Base-by-base conservation (phyloP, 306 rosid species). In the Sesbania bispinosa region DNA sequence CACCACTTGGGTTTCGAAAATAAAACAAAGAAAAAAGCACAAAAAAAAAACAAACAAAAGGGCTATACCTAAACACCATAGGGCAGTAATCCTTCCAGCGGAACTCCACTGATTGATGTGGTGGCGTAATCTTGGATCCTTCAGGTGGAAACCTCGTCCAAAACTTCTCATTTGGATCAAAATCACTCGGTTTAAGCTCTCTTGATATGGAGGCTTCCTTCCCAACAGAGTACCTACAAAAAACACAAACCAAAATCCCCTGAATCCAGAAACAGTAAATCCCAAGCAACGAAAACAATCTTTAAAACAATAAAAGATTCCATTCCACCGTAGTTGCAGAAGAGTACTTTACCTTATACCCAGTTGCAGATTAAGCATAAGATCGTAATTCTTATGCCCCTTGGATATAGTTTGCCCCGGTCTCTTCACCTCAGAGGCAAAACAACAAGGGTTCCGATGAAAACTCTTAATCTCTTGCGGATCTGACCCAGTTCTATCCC, bases 71-170 rank as follows among this genome's bases (percentile, higher is more conserved):
- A 48, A 95, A 95, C 54, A 95, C 99, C 92, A 88, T 70, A 35
- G 99, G 97, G 52, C 99, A 95, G 77, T 95, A 95, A 70, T 95
- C 97, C 80, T 95, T 95, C 99, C 99, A 95, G 4, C 97, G 88
- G 27, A 95, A 95, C 63, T 91, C 99, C 11, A 57, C 60, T 0
- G 97, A 95, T 48, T 83, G 97, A 80, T 95, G 99, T 0, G 99
- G 97, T 1, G 99, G 99, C 2, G 99, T 95, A 68, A 62, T 71
- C 83, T 81, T 95, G 3, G 99, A 91, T 45, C 99, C 99, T 58
- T 89, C 96, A 0, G 93, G 48, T 0, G 99, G 97, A 85, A 95
- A 95, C 83, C 93, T 86, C 0, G 96, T 95, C 99, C 99, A 95
- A 79, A 95, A 95, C 79, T 95, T 95, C 82, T 89, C 96, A 52